Evolutionary conservation across 2,329 filamentous ascomycete genomes (phyloP), one percentile per base, ranked within the genome.

Genomic region (Penicillium sp.): DNA sequence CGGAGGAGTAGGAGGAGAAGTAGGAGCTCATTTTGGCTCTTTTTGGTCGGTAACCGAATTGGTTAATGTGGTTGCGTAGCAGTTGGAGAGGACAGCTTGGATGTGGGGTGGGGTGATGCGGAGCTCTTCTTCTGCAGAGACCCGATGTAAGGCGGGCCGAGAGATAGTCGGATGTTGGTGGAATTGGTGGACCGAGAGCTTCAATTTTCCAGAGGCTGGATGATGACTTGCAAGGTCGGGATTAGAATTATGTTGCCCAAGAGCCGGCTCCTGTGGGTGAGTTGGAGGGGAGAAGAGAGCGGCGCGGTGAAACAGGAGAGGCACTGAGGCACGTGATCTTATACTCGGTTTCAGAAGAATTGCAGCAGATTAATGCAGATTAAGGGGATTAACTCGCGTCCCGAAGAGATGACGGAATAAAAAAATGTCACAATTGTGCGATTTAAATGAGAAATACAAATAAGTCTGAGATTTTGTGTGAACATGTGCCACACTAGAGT

Each of bases 21-120:
- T 92, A 95, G 63, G 87, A 89, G 65, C 88, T 82, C 87, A 91
- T 91, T 64, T 63, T 76, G 67, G 51, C 24, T 40, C 33, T 43
- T 18, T 48, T 34, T 42, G 26, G 27, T 34, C 40, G 13, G 5
- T 29, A 15, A 46, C 17, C 21, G 34, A 30, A 21, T 46, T 40
- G 42, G 30, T 23, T 20, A 47, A 49, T 21, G 43, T 45, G 34
- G 21, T 23, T 37, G 36, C 37, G 37, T 43, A 51, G 34, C 20
- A 51, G 34, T 18, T 30, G 46, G 27, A 52, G 45, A 49, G 49
- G 41, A 52, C 46, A 58, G 56, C 56, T 60, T 49, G 29, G 27
- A 51, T 52, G 63, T 52, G 60, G 57, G 52, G 63, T 60, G 51
- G 52, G 51, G 53, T 43, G 55, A 59, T 62, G 52, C 59, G 56